Base-by-base conservation (phyloP, 2,329 filamentous ascomycete species). In the Colletotrichum trifolii region DNA sequence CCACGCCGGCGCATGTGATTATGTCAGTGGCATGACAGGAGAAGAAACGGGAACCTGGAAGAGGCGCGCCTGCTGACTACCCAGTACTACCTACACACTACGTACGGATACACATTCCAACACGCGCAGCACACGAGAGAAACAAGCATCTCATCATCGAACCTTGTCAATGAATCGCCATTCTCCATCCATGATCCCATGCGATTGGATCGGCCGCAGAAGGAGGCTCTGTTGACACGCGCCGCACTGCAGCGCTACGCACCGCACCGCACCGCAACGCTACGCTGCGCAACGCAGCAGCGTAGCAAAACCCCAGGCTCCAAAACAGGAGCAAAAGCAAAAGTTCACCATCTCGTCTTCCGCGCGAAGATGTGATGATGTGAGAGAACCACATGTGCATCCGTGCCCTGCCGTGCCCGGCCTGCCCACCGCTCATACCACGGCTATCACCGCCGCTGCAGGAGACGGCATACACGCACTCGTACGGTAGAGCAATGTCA, bases 21-120 rank as follows among this genome's bases (percentile, higher is more conserved):
- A 61, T 61, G 58, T 60, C 62, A 65, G 50, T 57, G 62, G 50
- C 62, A 62, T 48, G 15, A 38, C 15, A n/a, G 35, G 39, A 61
- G 35, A 52, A 52, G 55, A 13, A 60, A 55, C 25, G 35, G 38
- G 52, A 61, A 54, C 56, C 46, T 46, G 45, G 40, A 25, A 25
- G 25, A 43, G 47, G 25, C 17, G 34, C 15, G 33, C 39, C 58
- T 58, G 58, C 52, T 62, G 57, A 61, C 45, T 56, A 55, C 52
- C 50, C 62, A 36, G n/a, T n/a, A 5, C 3, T 25, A 25, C 17
- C 17, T 17, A 17, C 17, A 17, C 17, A 17, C 17, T 25, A 25
- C 25, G 4, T 25, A 25, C 25, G 25, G 25, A 25, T 25, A 25
- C 25, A 25, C 25, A 25, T 25, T 25, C 25, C 25, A 25, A 25